Conservation (phyloP, 2,329 filamentous ascomycete species). For the Aspergillus phoenicis region DNA sequence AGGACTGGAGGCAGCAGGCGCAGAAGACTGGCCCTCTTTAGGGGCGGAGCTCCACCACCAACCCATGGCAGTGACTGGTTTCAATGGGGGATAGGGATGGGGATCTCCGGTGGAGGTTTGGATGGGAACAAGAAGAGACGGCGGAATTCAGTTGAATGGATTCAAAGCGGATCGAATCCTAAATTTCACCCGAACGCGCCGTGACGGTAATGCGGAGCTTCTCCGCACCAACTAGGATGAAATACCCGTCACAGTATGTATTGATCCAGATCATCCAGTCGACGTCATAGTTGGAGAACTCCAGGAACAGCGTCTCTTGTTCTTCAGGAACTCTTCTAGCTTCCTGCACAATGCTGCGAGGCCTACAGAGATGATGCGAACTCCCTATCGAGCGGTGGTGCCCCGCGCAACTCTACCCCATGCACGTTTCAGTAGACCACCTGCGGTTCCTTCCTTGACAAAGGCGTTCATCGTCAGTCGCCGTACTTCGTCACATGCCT, state of each 20-base stretch:
- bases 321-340: background rate
- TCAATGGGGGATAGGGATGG: background rate
- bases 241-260: background rate
- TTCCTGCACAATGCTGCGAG: conserved; percentile 8
- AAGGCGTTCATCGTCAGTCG: conserved; percentile 3
- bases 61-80: conserved; percentile 42
- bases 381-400: conserved; percentile 14
- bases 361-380: conserved; percentile 26
- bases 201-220: conserved; percentile 4
- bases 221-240: background rate
- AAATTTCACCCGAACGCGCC: background rate
- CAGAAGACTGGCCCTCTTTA: conserved; percentile 30
- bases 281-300: conserved; percentile 15
- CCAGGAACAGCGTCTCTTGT: conserved; percentile 6
- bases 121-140: no score
- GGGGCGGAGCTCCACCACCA: conserved; percentile 48
- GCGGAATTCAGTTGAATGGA: no score
- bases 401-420: conserved; percentile 8
- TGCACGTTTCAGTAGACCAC: conserved; percentile 9
- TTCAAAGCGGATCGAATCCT: background rate
- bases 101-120: background rate
- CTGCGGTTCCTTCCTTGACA: conserved; percentile 1
- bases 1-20: conserved; percentile 16
- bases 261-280: background rate
- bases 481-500: conserved; percentile 43